Base-by-base conservation (phyloP, 352 stramenopile genomes). In the Sclerospora graminicola region DNA sequence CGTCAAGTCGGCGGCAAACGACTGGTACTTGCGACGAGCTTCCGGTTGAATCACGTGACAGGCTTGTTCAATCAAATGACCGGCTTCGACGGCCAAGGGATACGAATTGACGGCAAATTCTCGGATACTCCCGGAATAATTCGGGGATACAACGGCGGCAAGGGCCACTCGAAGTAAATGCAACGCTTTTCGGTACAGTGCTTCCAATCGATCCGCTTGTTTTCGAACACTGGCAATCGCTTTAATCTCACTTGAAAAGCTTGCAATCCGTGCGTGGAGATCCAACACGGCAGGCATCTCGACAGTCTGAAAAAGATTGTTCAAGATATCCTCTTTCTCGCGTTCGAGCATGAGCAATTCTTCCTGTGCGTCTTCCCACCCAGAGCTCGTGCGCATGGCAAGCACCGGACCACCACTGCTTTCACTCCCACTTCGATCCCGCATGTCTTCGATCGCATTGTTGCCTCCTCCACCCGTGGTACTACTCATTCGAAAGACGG, bases 221-320 rank as follows among this genome's bases (percentile, higher is more conserved):
- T 84, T 85, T 42, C 76, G 63, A 2, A 84, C 73, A 39, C 66
- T 84, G 33, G 83, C 61, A 23, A 76, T 74, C 0, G 80, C 80
- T 46, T 86, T 82, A 49, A 87, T 83, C 51, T 92, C 80, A 4
- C 75, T 85, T 4, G 71, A 71, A 41, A 75, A 84, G 29, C 83
- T 67, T 4, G 75, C 69, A 41, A 92, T 74, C 16, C 76, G 73
- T 15, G 75, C 54, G 47, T 92, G 70, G 15, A 92, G 44, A 26
- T 85, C 72, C 43, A 86, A 60, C 14, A 78, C 73, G 8, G 82
- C 70, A 6, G 80, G 70, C 45, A 80, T 69, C 2, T 74, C 66
- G 9, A 78, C 61, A 0, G 69, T 45, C 35, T 66, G 63, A 34
- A 88, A 79, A 4, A 88, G 35, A 41, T 79, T 76, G 41, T 58